Percentiles rank a stretch among this genome's conserved stretches.
Conservation (phyloP, 1,284 basidiomycete genomes). For the Singerocomus rubriflavus region DNA sequence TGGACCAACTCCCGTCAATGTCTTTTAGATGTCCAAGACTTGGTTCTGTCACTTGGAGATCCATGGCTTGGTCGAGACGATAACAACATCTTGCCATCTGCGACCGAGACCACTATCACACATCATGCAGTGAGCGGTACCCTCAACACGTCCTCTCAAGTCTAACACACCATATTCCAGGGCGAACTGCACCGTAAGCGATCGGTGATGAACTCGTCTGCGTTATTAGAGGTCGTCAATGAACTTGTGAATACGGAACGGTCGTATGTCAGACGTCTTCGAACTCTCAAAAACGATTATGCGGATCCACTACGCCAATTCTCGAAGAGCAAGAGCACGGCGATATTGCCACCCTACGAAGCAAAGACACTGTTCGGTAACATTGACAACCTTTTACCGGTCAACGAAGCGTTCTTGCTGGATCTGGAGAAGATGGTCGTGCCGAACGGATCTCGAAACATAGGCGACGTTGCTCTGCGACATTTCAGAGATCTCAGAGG, state of each 20-base stretch:
- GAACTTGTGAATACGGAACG: conserved; percentile 78
- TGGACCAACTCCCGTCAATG: not conserved
- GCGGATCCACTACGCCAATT: conserved; percentile 89
- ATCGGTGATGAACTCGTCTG: conserved; percentile 58
- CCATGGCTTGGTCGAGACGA: conserved; percentile 47
- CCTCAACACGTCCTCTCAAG: not conserved
- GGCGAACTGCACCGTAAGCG: conserved; percentile 47
- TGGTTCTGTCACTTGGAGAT: conserved; percentile 72
- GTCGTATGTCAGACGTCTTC: conserved; percentile 73
- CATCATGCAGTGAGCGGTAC: conserved; percentile 42
- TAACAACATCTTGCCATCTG: conserved; percentile 40
- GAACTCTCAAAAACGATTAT: conserved; percentile 76
- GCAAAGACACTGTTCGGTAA: conserved; percentile 94
- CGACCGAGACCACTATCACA: conserved; percentile 36
- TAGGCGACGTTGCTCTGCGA: conserved; percentile 83
- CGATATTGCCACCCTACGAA: conserved; percentile 86
- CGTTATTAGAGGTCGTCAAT: conserved; percentile 65
- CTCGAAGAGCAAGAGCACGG: conserved; percentile 78
- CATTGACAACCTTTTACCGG: conserved; percentile 83
- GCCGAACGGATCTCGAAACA: conserved; percentile 51
- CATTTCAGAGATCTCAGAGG: conserved; percentile 81
- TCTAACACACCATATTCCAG: conserved; percentile 32
- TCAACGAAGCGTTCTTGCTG: conserved; percentile 81
- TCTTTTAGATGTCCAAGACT: conserved; percentile 67
- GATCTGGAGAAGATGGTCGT: conserved; percentile 81